Evolutionary conservation across 2,329 filamentous ascomycete species (phyloP), one percentile per base, ranked within the genome.

Genomic region (Alternaria brassicae): DNA sequence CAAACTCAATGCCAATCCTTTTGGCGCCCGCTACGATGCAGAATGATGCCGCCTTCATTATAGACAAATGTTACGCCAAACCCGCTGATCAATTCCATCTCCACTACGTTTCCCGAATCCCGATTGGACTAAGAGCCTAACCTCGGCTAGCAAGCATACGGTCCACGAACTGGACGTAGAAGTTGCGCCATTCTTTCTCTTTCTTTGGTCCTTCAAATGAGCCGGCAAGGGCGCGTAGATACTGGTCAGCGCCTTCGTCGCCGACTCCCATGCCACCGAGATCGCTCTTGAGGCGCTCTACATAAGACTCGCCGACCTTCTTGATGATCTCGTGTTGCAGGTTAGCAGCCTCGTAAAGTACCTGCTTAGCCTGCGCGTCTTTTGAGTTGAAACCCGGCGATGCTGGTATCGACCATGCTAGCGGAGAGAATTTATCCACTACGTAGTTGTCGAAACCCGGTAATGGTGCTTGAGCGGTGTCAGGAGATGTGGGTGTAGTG

Each of bases 401-500:
- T 37, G 87, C 88, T 34, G 96, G 87, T 6, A 98, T 88, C 39
- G 91, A 90, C 95, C 95, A 99, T 76, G 91, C 93, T 7, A 96
- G 85, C 0, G 91, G 86, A 58, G 96, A 94, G 81, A 99, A 97
- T 21, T 91, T 87, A 41, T 91, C 88, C 58, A 98, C 91, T 79
- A 97, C 90, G 79, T 97, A 98, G 56, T 87, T 86, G 69, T 97
- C 93, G 74, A 99, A 99, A 6, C 95, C 94, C 2, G 93, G 91
- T 27, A 99, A 77, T 2, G 83, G 82, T 4, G 82, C 79, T 10
- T 81, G 82, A 0, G 86, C 80, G 4, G 84, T 79, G 34, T 82
- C 84, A 12, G 86, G 74, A n/a, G 75, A 72, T 9, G 76, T 77
- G 37, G 78, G 72, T 7, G 66, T 67, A 25, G 62, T 51, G 52